These are phyloP conservation scores for Hypoxylon rubiginosum DNA, from an alignment of 2,329 filamentous ascomycete species.

Conservation along the genomic window DNA sequence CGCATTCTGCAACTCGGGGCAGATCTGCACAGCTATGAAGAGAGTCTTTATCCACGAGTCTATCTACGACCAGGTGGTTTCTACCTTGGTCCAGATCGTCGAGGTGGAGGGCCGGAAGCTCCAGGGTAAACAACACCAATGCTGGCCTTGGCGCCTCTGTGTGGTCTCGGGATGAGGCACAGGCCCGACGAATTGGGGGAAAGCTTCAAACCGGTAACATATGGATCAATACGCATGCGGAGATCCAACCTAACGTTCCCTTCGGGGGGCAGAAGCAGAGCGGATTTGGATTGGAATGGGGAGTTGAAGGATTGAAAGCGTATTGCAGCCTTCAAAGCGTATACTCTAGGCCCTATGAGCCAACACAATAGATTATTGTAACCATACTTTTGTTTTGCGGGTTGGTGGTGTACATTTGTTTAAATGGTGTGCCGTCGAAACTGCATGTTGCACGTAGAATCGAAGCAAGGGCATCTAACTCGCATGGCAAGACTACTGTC, in stretches of 20 bases:
- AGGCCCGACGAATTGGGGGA: slow-evolving; percentile 61
- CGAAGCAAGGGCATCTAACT: no score
- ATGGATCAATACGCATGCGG: slow-evolving; percentile 65
- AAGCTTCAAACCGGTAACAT: slow-evolving; percentile 67
- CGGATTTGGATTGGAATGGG: slow-evolving; percentile 54
- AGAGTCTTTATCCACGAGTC: slow-evolving; percentile 69
- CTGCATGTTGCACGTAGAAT: no score
- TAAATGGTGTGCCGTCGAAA: no score
- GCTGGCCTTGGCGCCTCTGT: slow-evolving; percentile 67
- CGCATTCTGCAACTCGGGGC: slow-evolving; percentile 61
- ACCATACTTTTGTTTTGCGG: no score
- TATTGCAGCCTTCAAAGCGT: slow-evolving; percentile 31
- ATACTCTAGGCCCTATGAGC: background rate
- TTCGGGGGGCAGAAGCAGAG: slow-evolving; percentile 66
- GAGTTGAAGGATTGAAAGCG: slow-evolving; percentile 27
- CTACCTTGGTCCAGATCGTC: slow-evolving; percentile 47
- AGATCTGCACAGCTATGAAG: slow-evolving; percentile 65
- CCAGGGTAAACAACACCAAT: slow-evolving; percentile 62
- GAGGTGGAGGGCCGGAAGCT: slow-evolving; percentile 31
- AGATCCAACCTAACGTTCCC: slow-evolving; percentile 55
- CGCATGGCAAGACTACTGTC: no score
- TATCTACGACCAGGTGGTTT: slow-evolving; percentile 61
- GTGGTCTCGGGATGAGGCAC: slow-evolving; percentile 63
- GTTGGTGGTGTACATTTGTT: no score
- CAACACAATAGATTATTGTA: no score